Evolutionary conservation across 768 basidiomycete genomes (phyloP), one percentile per base, ranked within the genome.

Genomic region (Amanita pseudoporphyria): DNA sequence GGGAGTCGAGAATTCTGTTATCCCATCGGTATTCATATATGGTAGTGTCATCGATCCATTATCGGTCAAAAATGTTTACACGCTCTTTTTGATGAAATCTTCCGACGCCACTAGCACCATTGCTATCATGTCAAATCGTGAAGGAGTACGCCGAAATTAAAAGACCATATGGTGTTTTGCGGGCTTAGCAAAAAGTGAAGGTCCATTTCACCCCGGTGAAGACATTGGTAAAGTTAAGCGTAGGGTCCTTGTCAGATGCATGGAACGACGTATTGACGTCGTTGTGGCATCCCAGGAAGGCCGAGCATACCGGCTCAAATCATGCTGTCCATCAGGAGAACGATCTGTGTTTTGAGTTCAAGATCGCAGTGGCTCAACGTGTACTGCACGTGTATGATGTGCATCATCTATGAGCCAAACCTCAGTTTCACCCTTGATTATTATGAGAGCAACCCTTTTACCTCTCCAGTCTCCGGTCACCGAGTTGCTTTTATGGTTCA

Each of bases 331-430:
- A 37, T 37, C 26, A 12, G 26, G 26, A 7, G 46, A 38, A n/a
- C 21, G 46, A 47, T 37, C 33, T 26, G 40, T 43, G 10, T 32
- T 45, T 45, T 45, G 44, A 21, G 44, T 45, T 45, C 28, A 28
- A 43, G 26, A 43, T 42, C 43, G 32, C 43, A 31, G 35, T 36
- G 12, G 43, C 28, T 18, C 53, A 62, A 57, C 61, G 61, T 62
- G 61, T 54, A 47, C 19, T 52, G 56, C 61, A 59, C 61, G 60
- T 62, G 63, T 58, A 45, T 44, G 44, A 37, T 49, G 36, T 37
- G 45, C 50, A 49, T 54, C 57, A 60, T 63, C 60, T 60, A 61
- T 63, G 55, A 52, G 46, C 40, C 51, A 54, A 39, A 30, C 14
- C 26, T 28, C 28, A 10, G 31, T 45, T 36, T n/a, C 48, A 48